Percentiles rank a stretch among this genome's conserved stretches.
Conservation (phyloP, 768 basidiomycete species). For the Kwoniella shandongensis region DNA sequence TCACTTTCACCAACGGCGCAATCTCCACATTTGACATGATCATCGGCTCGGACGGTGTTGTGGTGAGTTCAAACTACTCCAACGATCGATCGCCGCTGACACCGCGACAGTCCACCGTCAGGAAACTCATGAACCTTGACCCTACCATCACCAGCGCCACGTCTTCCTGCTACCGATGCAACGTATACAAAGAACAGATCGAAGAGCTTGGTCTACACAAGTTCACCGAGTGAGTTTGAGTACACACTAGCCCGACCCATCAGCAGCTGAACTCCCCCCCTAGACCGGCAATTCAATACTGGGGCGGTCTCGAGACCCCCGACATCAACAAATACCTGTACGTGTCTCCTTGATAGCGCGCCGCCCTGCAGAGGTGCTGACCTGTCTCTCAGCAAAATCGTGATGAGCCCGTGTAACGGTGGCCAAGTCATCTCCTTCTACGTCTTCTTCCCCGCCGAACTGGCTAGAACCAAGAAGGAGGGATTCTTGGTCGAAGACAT, state of each 20-base stretch:
- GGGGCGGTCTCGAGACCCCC: slow-evolving; percentile 31
- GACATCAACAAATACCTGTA: slow-evolving; percentile 29
- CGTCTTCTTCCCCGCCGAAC: slow-evolving; percentile 35
- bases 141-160: slow-evolving; percentile 33
- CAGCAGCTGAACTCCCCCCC: not conserved
- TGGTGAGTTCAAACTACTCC: slow-evolving; percentile 4
- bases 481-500: slow-evolving; percentile 30
- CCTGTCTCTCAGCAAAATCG: slow-evolving; percentile 28
- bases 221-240: slow-evolving; percentile 17
- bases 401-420: slow-evolving; percentile 31
- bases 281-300: slow-evolving; percentile 25
- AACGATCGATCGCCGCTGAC: not conserved
- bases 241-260: not conserved
- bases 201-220: slow-evolving; percentile 29
- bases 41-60: slow-evolving; percentile 39
- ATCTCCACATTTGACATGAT: slow-evolving; percentile 29
- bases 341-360: not conserved
- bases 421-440: slow-evolving; percentile 40
- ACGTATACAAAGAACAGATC: slow-evolving; percentile 24
- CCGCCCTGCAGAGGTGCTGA: too few species aligned
- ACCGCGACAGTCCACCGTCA: slow-evolving; percentile 12
- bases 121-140: slow-evolving; percentile 20
- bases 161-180: slow-evolving; percentile 40
- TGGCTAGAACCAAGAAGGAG: slow-evolving; percentile 31
- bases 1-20: slow-evolving; percentile 33